A percentile compares a stretch with the other conserved stretches of the same genome.
Evolutionary conservation across 208 protist species (phyloP).

Genomic region (Trypanosoma conorhini): DNA sequence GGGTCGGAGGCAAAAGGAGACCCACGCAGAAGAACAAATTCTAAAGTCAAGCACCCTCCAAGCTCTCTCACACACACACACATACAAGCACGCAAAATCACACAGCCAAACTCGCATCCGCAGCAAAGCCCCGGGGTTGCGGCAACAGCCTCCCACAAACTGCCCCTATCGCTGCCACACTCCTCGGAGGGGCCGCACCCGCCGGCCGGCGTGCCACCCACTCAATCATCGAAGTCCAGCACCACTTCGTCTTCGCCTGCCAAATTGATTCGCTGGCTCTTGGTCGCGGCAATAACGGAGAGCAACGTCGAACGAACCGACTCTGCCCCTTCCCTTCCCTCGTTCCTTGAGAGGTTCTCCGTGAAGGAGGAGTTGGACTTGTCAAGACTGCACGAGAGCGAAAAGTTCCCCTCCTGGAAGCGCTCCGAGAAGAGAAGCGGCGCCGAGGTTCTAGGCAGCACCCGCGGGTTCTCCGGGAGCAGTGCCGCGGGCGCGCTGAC

Average conservation of each 20-base stretch:
- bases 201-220: not conserved
- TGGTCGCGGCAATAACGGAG: not conserved
- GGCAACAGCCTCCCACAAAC: too few species aligned
- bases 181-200: too few species aligned
- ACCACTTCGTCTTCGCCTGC: not conserved
- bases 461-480: not conserved
- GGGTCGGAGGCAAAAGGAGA: too few species aligned
- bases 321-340: not conserved
- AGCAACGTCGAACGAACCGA: not conserved
- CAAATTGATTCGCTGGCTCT: not conserved
- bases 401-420: not conserved
- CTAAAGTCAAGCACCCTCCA: not conserved
- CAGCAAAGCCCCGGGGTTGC: too few species aligned
- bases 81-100: not conserved
- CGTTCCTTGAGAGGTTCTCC: not conserved
- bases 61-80: not conserved
- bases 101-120: too few species aligned
- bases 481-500: not conserved
- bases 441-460: not conserved
- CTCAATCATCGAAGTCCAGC: not conserved
- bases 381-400: not conserved
- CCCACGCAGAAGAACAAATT: too few species aligned
- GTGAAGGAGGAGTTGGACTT: not conserved
- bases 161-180: too few species aligned
- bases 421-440: slow-evolving; percentile 12